A percentile compares a stretch with the other conserved stretches of the same genome.
These are phyloP conservation scores for Durusdinium trenchii DNA, from an alignment of 73 alveolate genomes.

Conservation along the genomic window DNA sequence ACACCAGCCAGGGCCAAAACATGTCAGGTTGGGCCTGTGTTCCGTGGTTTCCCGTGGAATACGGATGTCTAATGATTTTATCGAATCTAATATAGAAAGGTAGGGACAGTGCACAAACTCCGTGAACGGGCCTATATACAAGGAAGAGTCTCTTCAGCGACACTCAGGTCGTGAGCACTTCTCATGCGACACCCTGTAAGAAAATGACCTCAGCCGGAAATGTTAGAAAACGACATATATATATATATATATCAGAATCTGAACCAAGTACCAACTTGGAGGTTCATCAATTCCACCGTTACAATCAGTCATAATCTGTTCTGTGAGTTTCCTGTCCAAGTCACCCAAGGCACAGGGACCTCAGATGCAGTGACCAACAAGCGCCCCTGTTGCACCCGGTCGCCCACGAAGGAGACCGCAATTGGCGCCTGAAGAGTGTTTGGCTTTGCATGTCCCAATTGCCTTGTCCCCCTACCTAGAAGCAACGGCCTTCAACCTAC, in stretches of 20 bases:
- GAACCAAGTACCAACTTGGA: not conserved
- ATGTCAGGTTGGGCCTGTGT: too few species aligned
- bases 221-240: not conserved
- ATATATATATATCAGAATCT: not conserved
- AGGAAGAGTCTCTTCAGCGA: too few species aligned
- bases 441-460: not conserved
- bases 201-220: constrained; percentile 31
- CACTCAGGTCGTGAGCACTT: too few species aligned
- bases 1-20: too few species aligned
- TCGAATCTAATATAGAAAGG: not conserved
- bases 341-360: constrained; percentile 71
- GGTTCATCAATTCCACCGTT: too few species aligned
- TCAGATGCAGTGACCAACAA: constrained; percentile 59
- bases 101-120: not conserved
- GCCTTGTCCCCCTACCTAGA: too few species aligned
- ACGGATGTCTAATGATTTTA: not conserved
- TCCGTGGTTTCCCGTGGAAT: not conserved
- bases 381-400: constrained; percentile 49
- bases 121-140: not conserved
- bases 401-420: constrained; percentile 76
- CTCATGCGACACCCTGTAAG: constrained; percentile 81
- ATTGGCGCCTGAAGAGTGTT: constrained; percentile 28
- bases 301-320: not conserved
- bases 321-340: not conserved
- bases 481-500: too few species aligned